A percentile compares a stretch with the other conserved stretches of the same genome.
Conservation (phyloP, 345 rosid species). For the Acer yangbiense region DNA sequence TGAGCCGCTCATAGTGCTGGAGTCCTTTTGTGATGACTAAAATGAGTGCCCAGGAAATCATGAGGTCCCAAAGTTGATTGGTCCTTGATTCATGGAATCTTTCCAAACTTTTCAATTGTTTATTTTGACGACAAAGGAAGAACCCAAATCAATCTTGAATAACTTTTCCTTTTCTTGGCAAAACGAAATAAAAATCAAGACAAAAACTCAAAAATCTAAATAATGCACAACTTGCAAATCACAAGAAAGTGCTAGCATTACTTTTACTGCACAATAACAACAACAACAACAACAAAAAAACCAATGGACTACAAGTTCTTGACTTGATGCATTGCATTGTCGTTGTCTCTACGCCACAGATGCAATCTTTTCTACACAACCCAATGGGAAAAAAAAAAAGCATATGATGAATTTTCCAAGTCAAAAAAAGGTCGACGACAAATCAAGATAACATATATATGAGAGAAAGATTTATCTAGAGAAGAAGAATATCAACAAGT, state of each 20-base stretch:
- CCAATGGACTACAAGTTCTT: not conserved
- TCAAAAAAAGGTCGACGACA: not conserved
- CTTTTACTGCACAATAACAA: too few species aligned
- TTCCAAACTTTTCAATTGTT: not conserved
- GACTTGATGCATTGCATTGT: not conserved
- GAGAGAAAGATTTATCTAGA: not conserved
- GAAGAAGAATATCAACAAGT: not conserved
- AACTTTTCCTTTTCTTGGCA: not conserved
- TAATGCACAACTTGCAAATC: not conserved
- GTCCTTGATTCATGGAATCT: not conserved
- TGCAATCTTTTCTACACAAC: not conserved
- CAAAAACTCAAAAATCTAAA: not conserved
- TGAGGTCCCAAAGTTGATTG: not conserved
- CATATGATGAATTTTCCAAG: not conserved
- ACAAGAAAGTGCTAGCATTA: not conserved
- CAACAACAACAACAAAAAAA: too few species aligned
- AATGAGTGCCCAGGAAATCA: not conserved
- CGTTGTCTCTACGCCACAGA: not conserved
- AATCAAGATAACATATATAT: not conserved
- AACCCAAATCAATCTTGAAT: slow-evolving; percentile 9
- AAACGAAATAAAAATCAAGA: not conserved
- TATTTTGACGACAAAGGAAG: not conserved
- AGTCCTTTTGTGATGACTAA: not conserved
- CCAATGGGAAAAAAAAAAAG: not conserved
- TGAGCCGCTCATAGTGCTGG: not conserved